These are phyloP conservation scores for Candida sp. DNA, from an alignment of 1,139 yeast species.

Conservation along the genomic window DNA sequence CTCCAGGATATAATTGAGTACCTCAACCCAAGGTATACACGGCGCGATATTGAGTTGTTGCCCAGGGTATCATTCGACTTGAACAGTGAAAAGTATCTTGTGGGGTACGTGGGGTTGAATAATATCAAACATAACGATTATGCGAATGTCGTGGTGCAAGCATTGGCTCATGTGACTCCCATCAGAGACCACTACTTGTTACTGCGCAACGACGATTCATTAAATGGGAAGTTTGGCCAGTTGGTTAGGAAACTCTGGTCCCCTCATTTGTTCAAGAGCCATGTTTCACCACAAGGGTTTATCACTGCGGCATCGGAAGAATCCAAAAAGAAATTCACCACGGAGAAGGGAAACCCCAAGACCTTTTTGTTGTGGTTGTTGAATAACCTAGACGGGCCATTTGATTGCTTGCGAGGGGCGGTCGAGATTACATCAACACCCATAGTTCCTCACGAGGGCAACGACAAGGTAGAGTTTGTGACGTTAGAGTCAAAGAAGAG, in stretches of 20 bases:
- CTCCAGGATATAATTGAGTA: slow-evolving; percentile 53
- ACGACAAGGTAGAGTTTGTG: slow-evolving; percentile 25
- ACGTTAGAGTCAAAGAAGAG: slow-evolving; percentile 18
- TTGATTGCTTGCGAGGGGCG: slow-evolving; percentile 54
- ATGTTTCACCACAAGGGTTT: slow-evolving; percentile 72
- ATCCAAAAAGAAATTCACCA: slow-evolving; percentile 47
- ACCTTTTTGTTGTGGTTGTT: slow-evolving; percentile 63
- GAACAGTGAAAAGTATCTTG: slow-evolving; percentile 47
- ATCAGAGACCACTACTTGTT: slow-evolving; percentile 56
- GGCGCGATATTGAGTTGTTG: slow-evolving; percentile 25
- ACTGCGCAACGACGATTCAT: slow-evolving; percentile 21
- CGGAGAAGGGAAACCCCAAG: slow-evolving; percentile 42
- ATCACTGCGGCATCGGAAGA: slow-evolving; percentile 48
- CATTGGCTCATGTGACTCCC: slow-evolving; percentile 55
- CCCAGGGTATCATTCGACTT: slow-evolving; percentile 37
- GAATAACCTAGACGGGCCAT: slow-evolving; percentile 1
- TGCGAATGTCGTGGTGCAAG: slow-evolving; percentile 60
- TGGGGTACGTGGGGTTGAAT: slow-evolving; percentile 72
- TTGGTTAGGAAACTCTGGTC: slow-evolving; percentile 70
- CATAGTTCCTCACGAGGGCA: slow-evolving; percentile 18
- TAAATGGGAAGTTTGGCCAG: slow-evolving; percentile 42
- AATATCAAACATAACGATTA: slow-evolving; percentile 53
- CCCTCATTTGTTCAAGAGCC: slow-evolving; percentile 55
- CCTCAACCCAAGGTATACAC: slow-evolving; percentile 55
- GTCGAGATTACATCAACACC: slow-evolving; percentile 36